Conservation (phyloP, 768 basidiomycete genomes). For the Rhodotorula kratochvilovae region DNA sequence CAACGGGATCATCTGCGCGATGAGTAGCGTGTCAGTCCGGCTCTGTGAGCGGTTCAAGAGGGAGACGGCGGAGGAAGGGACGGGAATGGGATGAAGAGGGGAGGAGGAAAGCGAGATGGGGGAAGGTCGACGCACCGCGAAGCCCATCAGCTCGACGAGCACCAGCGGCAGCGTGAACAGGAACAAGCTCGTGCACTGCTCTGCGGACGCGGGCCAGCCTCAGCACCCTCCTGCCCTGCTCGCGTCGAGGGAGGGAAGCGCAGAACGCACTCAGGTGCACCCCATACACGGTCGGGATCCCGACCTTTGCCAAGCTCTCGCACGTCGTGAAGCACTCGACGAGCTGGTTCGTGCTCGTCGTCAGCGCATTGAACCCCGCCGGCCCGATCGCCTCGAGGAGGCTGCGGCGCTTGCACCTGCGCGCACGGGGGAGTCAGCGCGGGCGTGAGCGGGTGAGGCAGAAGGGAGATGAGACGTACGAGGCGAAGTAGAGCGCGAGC, state of each 20-base stretch:
- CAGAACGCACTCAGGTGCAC: slow-evolving; percentile 65
- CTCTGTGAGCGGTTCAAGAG: too few relatives aligned
- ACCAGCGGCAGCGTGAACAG: slow-evolving; percentile 85
- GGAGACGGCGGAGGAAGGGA: neutral
- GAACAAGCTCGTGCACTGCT: slow-evolving; percentile 80
- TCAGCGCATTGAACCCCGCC: slow-evolving; percentile 49
- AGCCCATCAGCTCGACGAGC: slow-evolving; percentile 56
- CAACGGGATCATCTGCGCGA: slow-evolving; percentile 57
- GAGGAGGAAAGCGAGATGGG: neutral
- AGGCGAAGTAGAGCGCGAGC: slow-evolving; percentile 50
- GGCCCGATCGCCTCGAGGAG: slow-evolving; percentile 61
- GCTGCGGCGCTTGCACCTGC: slow-evolving; percentile 60
- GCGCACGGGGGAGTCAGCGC: neutral
- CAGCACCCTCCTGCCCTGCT: too few relatives aligned
- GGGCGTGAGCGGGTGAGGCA: too few relatives aligned
- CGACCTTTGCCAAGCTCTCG: slow-evolving; percentile 13
- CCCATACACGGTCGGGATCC: slow-evolving; percentile 48
- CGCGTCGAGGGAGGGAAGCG: too few relatives aligned
- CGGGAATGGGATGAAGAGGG: neutral
- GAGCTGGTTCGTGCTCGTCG: slow-evolving; percentile 3
- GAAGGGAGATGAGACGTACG: slow-evolving; percentile 2
- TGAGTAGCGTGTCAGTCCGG: slow-evolving; percentile 49
- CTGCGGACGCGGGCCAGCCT: too few relatives aligned
- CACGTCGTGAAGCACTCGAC: slow-evolving; percentile 22
- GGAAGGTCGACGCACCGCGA: neutral